phyloP scores from a whole-genome alignment of 2,329 filamentous ascomycete genomes.

The Lasiodiplodia theobromae region DNA sequence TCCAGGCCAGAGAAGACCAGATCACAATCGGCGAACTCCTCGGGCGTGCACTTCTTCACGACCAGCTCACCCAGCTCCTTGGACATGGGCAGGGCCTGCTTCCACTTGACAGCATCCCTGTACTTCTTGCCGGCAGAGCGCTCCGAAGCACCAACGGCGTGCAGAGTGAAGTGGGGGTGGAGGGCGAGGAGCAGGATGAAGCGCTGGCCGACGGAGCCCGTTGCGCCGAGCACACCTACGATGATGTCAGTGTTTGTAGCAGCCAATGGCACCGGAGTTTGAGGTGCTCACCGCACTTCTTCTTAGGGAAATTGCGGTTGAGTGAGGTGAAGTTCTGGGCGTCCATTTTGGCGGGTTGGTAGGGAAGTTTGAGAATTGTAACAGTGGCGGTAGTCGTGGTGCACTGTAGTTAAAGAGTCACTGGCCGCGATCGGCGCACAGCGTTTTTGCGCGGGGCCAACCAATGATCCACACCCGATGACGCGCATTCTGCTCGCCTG shows the following conservation, averaged over 20 bases:
- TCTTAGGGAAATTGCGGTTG: conserved; percentile 55
- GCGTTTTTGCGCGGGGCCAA: conserved; percentile 18
- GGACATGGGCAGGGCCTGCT: conserved; percentile 85
- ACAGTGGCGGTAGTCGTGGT: background rate
- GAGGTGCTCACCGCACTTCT: conserved; percentile 57
- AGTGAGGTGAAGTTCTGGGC: conserved; percentile 51
- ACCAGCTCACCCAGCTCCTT: conserved; percentile 77
- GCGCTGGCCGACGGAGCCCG: conserved; percentile 91
- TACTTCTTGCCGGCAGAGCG: conserved; percentile 93
- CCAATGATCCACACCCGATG: conserved; percentile 15
- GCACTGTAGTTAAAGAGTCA: background rate
- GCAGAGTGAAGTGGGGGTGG: conserved; percentile 85
- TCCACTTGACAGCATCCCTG: conserved; percentile 93
- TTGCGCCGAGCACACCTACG: conserved; percentile 79
- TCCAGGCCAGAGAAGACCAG: conserved; percentile 93
- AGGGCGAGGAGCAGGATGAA: conserved; percentile 91
- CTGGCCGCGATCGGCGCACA: conserved; percentile 18
- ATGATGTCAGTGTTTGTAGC: conserved; percentile 30
- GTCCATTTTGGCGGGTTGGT: conserved; percentile 45
- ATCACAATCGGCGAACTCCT: conserved; percentile 87
- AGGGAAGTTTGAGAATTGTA: conserved; percentile 2
- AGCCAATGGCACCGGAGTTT: conserved; percentile 29
- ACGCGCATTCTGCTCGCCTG: conserved; percentile 11
- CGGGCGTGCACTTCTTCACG: conserved; percentile 82
- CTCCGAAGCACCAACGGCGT: conserved; percentile 87